A percentile compares a stretch with the other conserved stretches of the same genome.
Conservation (phyloP, 2,329 filamentous ascomycete genomes). For the Ustilaginoidea virens region DNA sequence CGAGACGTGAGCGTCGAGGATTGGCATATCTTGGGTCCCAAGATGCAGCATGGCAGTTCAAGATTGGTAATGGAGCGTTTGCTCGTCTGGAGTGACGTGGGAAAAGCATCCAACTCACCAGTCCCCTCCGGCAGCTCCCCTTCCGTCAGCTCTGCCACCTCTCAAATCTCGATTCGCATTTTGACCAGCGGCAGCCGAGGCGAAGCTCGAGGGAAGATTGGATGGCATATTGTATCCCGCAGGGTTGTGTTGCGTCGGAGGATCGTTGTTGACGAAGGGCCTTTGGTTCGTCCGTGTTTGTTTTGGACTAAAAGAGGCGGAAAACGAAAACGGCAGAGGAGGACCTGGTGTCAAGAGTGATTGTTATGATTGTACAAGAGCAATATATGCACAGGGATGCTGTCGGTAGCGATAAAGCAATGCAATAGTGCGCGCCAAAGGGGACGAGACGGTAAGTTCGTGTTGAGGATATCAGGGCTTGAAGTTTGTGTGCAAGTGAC, state of each 20-base stretch:
- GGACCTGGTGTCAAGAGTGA: too few species aligned
- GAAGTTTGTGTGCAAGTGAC: constrained; percentile 6
- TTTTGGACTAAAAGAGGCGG: constrained; percentile 2
- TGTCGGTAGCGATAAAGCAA: constrained; percentile 3
- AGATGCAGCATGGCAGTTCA: too few species aligned
- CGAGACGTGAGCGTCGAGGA: too few species aligned
- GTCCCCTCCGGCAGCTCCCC: constrained; percentile 46
- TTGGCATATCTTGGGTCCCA: too few species aligned
- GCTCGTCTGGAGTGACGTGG: background rate
- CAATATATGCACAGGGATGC: constrained; percentile 3
- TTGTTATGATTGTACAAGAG: constrained; percentile 2
- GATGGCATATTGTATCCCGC: constrained; percentile 40
- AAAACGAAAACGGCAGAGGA: too few species aligned
- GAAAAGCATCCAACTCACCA: constrained; percentile 40
- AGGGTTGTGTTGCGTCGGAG: constrained; percentile 1
- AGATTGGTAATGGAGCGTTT: background rate
- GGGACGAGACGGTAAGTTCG: too few species aligned
- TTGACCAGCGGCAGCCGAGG: constrained; percentile 67
- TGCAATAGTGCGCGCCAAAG: constrained; percentile 4
- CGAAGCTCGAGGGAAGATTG: constrained; percentile 70
- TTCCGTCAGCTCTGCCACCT: constrained; percentile 41
- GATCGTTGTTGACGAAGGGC: constrained; percentile 1
- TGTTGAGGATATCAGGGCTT: constrained; percentile 7
- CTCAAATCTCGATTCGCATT: constrained; percentile 44
- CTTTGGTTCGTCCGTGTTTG: constrained; percentile 4